Percentiles rank a stretch among this genome's conserved stretches.
Conservation (phyloP, 2,329 filamentous ascomycete genomes). For the Scorias spongiosa region DNA sequence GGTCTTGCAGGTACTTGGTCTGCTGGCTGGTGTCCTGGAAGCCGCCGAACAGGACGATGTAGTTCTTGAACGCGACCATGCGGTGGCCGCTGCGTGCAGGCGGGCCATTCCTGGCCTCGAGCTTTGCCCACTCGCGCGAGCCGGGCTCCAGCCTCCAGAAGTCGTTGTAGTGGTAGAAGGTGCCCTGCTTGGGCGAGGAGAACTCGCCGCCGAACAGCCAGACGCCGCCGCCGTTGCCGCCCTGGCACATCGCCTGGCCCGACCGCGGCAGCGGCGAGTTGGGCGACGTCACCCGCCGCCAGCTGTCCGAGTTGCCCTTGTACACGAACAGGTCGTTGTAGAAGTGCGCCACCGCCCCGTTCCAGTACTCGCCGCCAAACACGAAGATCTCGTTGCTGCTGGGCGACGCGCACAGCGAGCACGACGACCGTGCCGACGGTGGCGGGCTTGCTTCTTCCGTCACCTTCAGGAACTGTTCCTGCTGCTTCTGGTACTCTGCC, state of each 20-base stretch:
- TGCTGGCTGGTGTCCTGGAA: constrained; percentile 95
- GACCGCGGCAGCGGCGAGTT: constrained; percentile 83
- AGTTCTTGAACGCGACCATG: constrained; percentile 96
- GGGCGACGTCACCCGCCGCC: constrained; percentile 77
- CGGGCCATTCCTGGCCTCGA: constrained; percentile 65
- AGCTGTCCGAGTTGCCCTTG: constrained; percentile 72
- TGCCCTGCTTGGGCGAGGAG: constrained; percentile 89
- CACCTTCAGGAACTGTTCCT: constrained; percentile 87
- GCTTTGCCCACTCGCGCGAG: constrained; percentile 75
- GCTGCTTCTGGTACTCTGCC: constrained; percentile 77
- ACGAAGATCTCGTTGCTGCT: constrained; percentile 67
- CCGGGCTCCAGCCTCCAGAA: constrained; percentile 86
- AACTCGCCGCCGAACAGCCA: constrained; percentile 97
- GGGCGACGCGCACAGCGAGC: constrained; percentile 72
- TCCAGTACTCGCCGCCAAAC: constrained; percentile 92
- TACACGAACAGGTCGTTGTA: constrained; percentile 54
- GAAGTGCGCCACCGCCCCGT: constrained; percentile 67
- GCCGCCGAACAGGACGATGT: constrained; percentile 86
- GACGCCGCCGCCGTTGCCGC: constrained; percentile 68
- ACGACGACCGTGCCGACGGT: constrained; percentile 60
- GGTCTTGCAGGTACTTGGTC: constrained; percentile 81
- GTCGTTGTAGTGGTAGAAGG: constrained; percentile 98
- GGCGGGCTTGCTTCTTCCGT: constrained; percentile 63
- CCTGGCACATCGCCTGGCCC: constrained; percentile 88
- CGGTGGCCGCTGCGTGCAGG: constrained; percentile 83